Evolutionary conservation across 495 filamentous ascomycete species (phyloP), one percentile per base, ranked within the genome.

Genomic region (Thermothielavioides terrestris): DNA sequence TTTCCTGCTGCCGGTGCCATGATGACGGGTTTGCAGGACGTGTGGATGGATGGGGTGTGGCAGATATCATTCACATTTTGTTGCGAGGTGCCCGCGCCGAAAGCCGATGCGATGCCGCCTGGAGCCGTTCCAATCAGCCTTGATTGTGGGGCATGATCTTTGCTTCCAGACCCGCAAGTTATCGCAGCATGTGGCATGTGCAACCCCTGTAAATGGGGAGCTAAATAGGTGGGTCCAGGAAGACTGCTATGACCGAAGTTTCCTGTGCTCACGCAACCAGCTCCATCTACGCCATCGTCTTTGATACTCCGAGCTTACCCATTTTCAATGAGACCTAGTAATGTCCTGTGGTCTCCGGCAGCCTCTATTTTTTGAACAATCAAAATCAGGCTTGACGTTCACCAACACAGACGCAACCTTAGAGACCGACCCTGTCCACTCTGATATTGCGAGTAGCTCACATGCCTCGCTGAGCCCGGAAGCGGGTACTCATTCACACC

Each of bases 1-100:
- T 78, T 78, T 17, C 71, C 71, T n/a, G 70, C 67, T 12, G 74
- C 72, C 14, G 75, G 74, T 48, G 76, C 76, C 74, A 78, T 78
- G 40, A 32, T 63, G 22, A 30, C 3, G 22, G 20, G 6, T 8
- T 1, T 45, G 40, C 30, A 10, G 15, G 11, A n/a, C 40, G 11
- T 3, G n/a, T 31, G 6, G 20, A 4, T n/a, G 23, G 23, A 9
- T 17, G 21, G 6, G 38, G 23, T 42, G 35, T 25, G 15, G 28
- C 23, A 23, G 18, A 14, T 27, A 20, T 21, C 42, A 28, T 15
- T 44, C n/a, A 21, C 7, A n/a, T n/a, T n/a, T n/a, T 45, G 40
- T 20, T 34, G 21, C 10, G 42, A 32, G 42, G 17, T 21, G 18
- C 18, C 11, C 31, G 10, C 10, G 11, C 11, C 11, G 31, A 3